These are phyloP conservation scores for Pholiota molesta DNA, from an alignment of 768 basidiomycete species.

Conservation along the genomic window DNA sequence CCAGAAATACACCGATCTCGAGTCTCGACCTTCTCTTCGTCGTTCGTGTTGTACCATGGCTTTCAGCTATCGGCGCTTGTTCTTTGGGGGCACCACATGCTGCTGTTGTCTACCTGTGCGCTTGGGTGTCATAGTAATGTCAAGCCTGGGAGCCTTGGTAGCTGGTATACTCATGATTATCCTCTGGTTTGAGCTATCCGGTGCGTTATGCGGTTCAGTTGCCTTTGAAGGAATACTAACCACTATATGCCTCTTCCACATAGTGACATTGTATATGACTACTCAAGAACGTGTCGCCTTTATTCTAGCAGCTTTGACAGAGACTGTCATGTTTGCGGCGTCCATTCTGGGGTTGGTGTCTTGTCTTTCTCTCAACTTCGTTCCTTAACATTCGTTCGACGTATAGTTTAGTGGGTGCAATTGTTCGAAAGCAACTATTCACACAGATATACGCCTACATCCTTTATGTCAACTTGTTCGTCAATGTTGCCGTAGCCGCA, in stretches of 20 bases:
- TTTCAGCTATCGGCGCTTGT: conserved; percentile 45
- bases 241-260: not conserved
- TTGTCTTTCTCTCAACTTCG: not conserved
- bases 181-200: conserved; percentile 64
- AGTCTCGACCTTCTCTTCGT: not conserved
- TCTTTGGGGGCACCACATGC: conserved; percentile 55
- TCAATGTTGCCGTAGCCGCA: conserved; percentile 54
- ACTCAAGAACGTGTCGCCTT: conserved; percentile 43
- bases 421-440: conserved; percentile 64
- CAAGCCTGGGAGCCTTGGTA: conserved; percentile 54
- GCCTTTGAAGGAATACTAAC: conserved; percentile 1
- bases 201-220: conserved; percentile 31
- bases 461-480: conserved; percentile 57
- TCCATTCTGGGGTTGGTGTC: conserved; percentile 57
- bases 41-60: conserved; percentile 32
- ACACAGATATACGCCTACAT: conserved; percentile 58
- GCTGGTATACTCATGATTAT: conserved; percentile 55
- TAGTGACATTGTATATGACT: conserved; percentile 39
- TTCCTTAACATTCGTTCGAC: not conserved
- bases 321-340: conserved; percentile 52
- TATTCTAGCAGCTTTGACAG: conserved; percentile 52
- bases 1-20: not conserved
- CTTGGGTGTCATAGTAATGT: conserved; percentile 58
- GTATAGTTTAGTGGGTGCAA: conserved; percentile 60
- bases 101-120: conserved; percentile 70